A percentile compares a stretch with the other conserved stretches of the same genome.
These are phyloP conservation scores for Acacia melanoxylon DNA, from an alignment of 306 rosid species.

Conservation along the genomic window DNA sequence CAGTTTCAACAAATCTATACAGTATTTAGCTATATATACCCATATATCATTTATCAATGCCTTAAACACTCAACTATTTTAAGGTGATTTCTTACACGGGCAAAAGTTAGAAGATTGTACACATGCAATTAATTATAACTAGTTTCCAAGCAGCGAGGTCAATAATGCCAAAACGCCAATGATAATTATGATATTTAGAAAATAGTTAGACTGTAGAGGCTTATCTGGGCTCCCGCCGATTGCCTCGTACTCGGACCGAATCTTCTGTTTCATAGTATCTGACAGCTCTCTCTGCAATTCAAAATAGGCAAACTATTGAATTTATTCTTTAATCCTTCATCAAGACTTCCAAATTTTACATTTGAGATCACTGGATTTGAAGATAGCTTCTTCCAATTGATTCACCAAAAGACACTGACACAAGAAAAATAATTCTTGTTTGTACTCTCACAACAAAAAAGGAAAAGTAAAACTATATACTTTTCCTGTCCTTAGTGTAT, in stretches of 20 bases:
- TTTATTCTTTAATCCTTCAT: constrained; percentile 78
- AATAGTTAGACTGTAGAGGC: constrained; percentile 84
- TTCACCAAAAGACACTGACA: constrained; percentile 63
- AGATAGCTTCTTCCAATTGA: constrained; percentile 75
- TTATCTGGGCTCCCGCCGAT: constrained; percentile 96
- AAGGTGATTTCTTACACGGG: not conserved
- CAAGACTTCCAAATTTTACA: constrained; percentile 64
- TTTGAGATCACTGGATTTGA: constrained; percentile 67
- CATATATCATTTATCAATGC: not conserved
- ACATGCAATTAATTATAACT: constrained; percentile 10
- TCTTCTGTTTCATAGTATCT: constrained; percentile 88
- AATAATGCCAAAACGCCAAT: constrained; percentile 83
- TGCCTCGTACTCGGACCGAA: constrained; percentile 84
- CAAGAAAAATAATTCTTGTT: constrained; percentile 65
- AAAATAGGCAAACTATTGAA: constrained; percentile 74
- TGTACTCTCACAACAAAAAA: constrained; percentile 84
- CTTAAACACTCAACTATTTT: not conserved
- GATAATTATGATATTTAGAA: constrained; percentile 79
- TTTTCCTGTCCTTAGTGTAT: too few relatives aligned
- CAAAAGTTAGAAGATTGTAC: constrained; percentile 6
- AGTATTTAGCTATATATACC: not conserved
- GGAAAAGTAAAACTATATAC: constrained; percentile 42
- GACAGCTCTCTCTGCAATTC: constrained; percentile 97
- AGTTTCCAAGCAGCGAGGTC: constrained; percentile 79
- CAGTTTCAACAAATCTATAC: not conserved